Conservation (phyloP, 768 basidiomycete species). For the Pleurotus tuoliensis region DNA sequence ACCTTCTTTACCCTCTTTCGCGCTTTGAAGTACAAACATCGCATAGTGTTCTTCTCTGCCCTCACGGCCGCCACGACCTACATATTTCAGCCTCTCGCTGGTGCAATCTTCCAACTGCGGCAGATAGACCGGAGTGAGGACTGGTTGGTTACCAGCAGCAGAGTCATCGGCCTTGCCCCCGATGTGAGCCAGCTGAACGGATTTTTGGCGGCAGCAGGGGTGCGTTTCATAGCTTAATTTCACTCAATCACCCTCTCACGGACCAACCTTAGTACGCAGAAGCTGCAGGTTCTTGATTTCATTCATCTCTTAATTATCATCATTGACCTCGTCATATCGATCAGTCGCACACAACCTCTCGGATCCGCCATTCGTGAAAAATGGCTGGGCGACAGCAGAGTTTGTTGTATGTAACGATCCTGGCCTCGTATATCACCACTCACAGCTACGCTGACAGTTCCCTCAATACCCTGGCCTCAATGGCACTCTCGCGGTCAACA, state of each 20-base stretch:
- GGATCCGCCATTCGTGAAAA: slow-evolving; percentile 56
- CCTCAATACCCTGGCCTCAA: slow-evolving; percentile 42
- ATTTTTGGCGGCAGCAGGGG: slow-evolving; percentile 60
- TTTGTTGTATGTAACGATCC: slow-evolving; percentile 36
- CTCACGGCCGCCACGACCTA: slow-evolving; percentile 41
- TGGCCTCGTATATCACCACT: not conserved
- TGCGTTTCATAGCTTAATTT: slow-evolving; percentile 19
- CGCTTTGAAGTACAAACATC: slow-evolving; percentile 49
- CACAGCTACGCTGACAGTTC: slow-evolving; percentile 27
- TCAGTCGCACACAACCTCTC: slow-evolving; percentile 35
- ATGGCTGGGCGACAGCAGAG: slow-evolving; percentile 49
- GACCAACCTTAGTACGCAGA: slow-evolving; percentile 30
- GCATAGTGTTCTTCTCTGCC: slow-evolving; percentile 49
- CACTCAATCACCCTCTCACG: not conserved
- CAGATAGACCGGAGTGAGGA: slow-evolving; percentile 27
- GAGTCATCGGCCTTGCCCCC: slow-evolving; percentile 41
- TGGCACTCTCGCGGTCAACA: slow-evolving; percentile 48
- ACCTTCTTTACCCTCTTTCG: slow-evolving; percentile 36
- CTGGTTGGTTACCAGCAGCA: slow-evolving; percentile 35
- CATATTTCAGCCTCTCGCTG: slow-evolving; percentile 55
- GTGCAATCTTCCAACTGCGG: slow-evolving; percentile 36
- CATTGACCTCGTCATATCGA: not conserved
- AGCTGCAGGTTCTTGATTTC: slow-evolving; percentile 22
- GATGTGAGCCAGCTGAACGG: slow-evolving; percentile 41
- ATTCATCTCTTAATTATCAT: not conserved